A percentile compares a stretch with the other conserved stretches of the same genome.
Evolutionary conservation across 129 eudicot genomes (phyloP).

Genomic region (Ambrosia artemisiifolia): DNA sequence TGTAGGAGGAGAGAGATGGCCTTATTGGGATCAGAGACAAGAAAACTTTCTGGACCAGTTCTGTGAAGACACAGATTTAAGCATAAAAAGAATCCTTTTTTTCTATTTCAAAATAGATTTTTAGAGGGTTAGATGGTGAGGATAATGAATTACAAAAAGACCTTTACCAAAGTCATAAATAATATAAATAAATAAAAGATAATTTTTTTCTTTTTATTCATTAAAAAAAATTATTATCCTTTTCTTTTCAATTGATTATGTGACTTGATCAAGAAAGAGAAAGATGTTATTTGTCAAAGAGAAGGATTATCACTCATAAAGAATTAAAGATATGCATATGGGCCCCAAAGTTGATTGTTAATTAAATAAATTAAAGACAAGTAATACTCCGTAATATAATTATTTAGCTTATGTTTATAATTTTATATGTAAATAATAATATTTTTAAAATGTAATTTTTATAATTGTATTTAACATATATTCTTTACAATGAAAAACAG

Average conservation of each 20-base stretch:
- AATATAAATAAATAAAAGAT: constrained; percentile 7
- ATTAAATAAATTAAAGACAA: too few relatives aligned
- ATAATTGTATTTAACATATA: too few relatives aligned
- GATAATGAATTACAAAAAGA: constrained; percentile 7
- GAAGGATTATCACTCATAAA: constrained; percentile 25
- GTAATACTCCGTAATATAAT: too few relatives aligned
- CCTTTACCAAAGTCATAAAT: neutral
- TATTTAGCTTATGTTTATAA: too few relatives aligned
- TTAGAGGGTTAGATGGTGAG: constrained; percentile 12
- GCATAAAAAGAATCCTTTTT: constrained; percentile 33
- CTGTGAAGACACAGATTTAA: constrained; percentile 47
- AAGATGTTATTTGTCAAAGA: constrained; percentile 24
- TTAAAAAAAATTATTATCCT: neutral
- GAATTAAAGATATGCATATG: neutral
- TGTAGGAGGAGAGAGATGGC: constrained; percentile 24
- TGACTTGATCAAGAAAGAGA: constrained; percentile 27
- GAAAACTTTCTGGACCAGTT: constrained; percentile 52
- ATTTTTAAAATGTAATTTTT: too few relatives aligned
- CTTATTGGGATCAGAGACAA: constrained; percentile 71
- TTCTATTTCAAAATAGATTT: constrained; percentile 25
- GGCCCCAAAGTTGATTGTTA: constrained; percentile 18
- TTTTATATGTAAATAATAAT: too few relatives aligned
- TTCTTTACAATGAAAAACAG: too few relatives aligned
- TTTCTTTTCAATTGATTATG: neutral
- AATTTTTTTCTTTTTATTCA: constrained; percentile 16